Evolutionary conservation across 805 yeast genomes (phyloP).

Genomic region (Tetrapisispora phaffii): DNA sequence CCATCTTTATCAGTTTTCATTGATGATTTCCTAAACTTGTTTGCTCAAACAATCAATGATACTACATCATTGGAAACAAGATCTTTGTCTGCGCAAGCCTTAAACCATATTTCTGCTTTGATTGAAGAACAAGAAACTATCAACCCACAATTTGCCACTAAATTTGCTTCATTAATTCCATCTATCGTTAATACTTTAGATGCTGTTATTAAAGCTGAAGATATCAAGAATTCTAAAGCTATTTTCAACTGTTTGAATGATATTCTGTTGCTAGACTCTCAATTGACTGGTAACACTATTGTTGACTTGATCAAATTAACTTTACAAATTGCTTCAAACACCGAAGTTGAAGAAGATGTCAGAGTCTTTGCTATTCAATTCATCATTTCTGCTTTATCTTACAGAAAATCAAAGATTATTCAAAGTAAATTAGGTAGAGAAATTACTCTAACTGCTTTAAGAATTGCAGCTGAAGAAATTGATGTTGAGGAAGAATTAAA

Average conservation of each 20-base stretch:
- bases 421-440: conserved; percentile 77
- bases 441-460: conserved; percentile 61
- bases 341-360: conserved; percentile 63
- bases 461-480: conserved; percentile 73
- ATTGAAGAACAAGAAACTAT: conserved; percentile 50
- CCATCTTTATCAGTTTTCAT: conserved; percentile 50
- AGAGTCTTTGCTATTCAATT: conserved; percentile 79
- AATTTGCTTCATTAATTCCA: conserved; percentile 64
- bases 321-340: conserved; percentile 63
- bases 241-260: conserved; percentile 81
- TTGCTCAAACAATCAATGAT: conserved; percentile 58
- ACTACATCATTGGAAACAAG: conserved; percentile 60
- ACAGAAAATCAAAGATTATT: conserved; percentile 71
- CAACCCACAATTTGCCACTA: conserved; percentile 37
- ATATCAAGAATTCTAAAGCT: conserved; percentile 58
- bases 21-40: conserved; percentile 60
- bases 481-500: conserved; percentile 67
- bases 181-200: conserved; percentile 71
- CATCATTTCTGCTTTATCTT: conserved; percentile 65
- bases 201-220: conserved; percentile 60
- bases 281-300: conserved; percentile 67
- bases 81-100: conserved; percentile 71
- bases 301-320: conserved; percentile 60
- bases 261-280: conserved; percentile 64
- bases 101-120: conserved; percentile 55